These are phyloP conservation scores for Cadophora malorum DNA, from an alignment of 2,329 filamentous ascomycete genomes.

Conservation along the genomic window DNA sequence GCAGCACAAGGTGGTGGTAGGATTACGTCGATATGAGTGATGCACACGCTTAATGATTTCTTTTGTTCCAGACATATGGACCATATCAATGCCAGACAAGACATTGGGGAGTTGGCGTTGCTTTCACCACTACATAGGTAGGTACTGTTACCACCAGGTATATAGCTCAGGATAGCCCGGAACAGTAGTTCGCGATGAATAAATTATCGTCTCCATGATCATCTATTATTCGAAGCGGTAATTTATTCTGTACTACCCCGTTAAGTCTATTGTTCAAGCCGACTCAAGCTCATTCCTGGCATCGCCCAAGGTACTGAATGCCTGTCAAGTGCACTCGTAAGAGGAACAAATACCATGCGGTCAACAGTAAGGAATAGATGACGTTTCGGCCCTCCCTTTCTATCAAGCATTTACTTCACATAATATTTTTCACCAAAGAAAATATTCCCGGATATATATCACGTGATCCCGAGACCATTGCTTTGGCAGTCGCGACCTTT, in stretches of 20 bases:
- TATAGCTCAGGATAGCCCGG: slow-evolving; percentile 22
- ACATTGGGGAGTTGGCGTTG: slow-evolving; percentile 10
- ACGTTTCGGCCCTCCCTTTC: too few species aligned
- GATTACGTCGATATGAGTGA: slow-evolving; percentile 47
- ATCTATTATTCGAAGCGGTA: not conserved
- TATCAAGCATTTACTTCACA: too few species aligned
- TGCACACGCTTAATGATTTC: slow-evolving; percentile 40
- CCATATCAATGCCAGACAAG: not conserved
- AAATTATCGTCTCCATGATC: not conserved
- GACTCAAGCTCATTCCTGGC: too few species aligned
- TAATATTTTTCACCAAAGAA: too few species aligned
- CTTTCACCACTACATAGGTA: not conserved
- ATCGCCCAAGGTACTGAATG: too few species aligned
- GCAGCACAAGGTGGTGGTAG: slow-evolving; percentile 38
- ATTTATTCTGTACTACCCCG: too few species aligned
- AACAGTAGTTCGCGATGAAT: slow-evolving; percentile 14
- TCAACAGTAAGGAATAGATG: too few species aligned
- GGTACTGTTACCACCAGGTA: slow-evolving; percentile 6
- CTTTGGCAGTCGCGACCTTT: not conserved
- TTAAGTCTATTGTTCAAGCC: too few species aligned
- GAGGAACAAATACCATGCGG: too few species aligned
- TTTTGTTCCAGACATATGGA: slow-evolving; percentile 26
- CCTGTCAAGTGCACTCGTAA: too few species aligned
- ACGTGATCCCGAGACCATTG: not conserved
- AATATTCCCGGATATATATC: not conserved